Percentiles rank a stretch among this genome's conserved stretches.
Conservation (phyloP, 148 eudicot species). For the Pharnaceum exiguum region DNA sequence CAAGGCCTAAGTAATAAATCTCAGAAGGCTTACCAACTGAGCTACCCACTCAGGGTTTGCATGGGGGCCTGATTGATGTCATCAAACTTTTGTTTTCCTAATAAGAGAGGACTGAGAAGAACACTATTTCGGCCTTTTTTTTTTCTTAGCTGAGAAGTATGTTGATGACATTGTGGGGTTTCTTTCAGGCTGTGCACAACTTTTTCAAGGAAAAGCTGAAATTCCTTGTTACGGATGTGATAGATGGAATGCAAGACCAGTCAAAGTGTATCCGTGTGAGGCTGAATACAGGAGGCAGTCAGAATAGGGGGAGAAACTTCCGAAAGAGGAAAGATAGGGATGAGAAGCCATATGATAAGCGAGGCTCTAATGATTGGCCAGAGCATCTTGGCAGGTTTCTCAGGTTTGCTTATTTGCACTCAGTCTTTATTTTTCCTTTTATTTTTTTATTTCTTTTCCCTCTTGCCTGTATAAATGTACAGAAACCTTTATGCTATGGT, state of each 20-base stretch:
- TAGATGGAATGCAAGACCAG: conserved; percentile 69
- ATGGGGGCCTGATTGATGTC: too few relatives aligned
- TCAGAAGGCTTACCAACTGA: too few relatives aligned
- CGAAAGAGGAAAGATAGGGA: conserved; percentile 79
- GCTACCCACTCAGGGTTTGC: too few relatives aligned
- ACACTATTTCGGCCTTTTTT: too few relatives aligned
- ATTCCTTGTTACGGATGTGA: conserved; percentile 83
- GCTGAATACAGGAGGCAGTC: conserved; percentile 48
- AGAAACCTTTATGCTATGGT: too few relatives aligned
- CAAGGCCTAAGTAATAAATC: too few relatives aligned
- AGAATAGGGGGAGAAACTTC: conserved; percentile 35
- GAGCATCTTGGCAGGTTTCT: conserved; percentile 80
- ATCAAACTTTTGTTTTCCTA: neutral
- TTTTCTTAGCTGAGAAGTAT: too few relatives aligned
- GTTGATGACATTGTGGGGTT: too few relatives aligned
- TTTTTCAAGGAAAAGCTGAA: conserved; percentile 85
- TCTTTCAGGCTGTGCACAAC: conserved; percentile 81
- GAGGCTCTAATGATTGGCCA: conserved; percentile 91
- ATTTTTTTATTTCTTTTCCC: neutral
- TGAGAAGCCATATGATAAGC: conserved; percentile 67
- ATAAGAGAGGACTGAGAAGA: too few relatives aligned
- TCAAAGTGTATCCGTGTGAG: conserved; percentile 94
- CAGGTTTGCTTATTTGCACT: conserved; percentile 36
- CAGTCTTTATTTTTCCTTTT: neutral
- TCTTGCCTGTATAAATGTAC: too few relatives aligned